phyloP scores from a whole-genome alignment of 2,329 filamentous ascomycete species.

The Ceratocystis albifundus region DNA sequence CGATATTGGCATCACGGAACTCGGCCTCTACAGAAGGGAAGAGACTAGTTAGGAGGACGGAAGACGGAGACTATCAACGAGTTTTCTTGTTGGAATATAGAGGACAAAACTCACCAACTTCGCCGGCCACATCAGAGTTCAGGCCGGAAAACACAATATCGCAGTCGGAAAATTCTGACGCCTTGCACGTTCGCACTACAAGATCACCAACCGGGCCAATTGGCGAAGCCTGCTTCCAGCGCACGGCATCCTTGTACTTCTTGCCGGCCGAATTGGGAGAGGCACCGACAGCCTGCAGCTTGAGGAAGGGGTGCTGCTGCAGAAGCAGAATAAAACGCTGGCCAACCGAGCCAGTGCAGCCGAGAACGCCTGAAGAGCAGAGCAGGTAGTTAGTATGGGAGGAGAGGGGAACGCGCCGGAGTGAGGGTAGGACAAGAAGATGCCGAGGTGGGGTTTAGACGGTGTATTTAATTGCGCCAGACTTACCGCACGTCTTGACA shows the following conservation, averaged over 20 bases:
- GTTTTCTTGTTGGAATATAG: not conserved
- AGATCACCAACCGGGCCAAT: constrained; percentile 73
- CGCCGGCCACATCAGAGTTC: constrained; percentile 83
- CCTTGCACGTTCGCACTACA: constrained; percentile 72
- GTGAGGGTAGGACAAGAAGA: constrained; percentile 20
- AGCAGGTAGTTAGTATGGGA: not conserved
- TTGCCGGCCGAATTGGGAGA: constrained; percentile 84
- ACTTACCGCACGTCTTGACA: constrained; percentile 48
- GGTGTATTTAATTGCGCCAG: not conserved
- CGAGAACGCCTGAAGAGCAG: constrained; percentile 53
- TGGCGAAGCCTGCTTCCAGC: constrained; percentile 82
- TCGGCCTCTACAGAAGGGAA: constrained; percentile 55
- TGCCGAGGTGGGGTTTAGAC: not conserved
- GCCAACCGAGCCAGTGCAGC: constrained; percentile 86
- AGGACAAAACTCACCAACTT: constrained; percentile 54
- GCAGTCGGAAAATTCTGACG: constrained; percentile 75
- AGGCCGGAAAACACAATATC: constrained; percentile 89
- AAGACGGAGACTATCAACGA: not conserved
- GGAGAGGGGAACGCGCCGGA: constrained; percentile 1
- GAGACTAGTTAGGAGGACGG: not conserved
- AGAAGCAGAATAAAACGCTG: constrained; percentile 92
- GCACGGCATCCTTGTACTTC: constrained; percentile 85
- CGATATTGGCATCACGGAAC: constrained; percentile 76
- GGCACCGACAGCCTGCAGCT: constrained; percentile 78
- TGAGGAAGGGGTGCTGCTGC: constrained; percentile 74